Evolutionary conservation across 2,329 filamentous ascomycete species (phyloP).

Genomic region (Cladorrhinum sp.): DNA sequence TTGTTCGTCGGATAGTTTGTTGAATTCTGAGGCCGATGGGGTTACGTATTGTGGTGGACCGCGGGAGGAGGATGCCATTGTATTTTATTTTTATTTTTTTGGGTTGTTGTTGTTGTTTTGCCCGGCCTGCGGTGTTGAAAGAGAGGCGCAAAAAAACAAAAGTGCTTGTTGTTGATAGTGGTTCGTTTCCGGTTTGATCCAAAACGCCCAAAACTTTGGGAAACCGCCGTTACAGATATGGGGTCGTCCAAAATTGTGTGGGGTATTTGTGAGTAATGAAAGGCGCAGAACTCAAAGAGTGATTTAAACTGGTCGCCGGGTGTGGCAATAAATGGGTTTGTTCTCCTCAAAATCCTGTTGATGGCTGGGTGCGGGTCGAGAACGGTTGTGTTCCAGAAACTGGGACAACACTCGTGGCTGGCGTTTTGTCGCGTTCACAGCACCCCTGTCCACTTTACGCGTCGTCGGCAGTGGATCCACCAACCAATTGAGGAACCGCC

Average conservation of each 20-base stretch:
- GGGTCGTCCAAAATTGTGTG: too few relatives aligned
- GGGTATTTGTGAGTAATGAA: not conserved
- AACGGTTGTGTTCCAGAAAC: not conserved
- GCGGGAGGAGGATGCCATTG: conserved; percentile 25
- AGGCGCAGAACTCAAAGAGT: too few relatives aligned
- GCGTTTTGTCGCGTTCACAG: conserved; percentile 8
- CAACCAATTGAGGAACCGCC: not conserved
- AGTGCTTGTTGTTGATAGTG: too few relatives aligned
- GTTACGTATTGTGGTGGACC: conserved; percentile 30
- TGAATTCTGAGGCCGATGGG: conserved; percentile 36
- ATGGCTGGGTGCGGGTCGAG: not conserved
- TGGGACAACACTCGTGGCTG: not conserved
- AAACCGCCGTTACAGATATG: not conserved
- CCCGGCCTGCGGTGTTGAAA: too few relatives aligned
- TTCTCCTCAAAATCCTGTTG: not conserved
- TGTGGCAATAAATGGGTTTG: too few relatives aligned
- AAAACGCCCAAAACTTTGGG: not conserved
- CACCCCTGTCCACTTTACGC: conserved; percentile 22
- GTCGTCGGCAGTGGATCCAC: not conserved
- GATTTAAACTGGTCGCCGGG: too few relatives aligned
- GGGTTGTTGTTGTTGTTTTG: too few relatives aligned
- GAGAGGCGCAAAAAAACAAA: too few relatives aligned
- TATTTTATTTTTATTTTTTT: conserved; percentile 1
- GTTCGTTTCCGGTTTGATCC: too few relatives aligned
- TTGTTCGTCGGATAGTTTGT: conserved; percentile 74